Evolutionary conservation across 225 moss, liverwort and hornwort species (phyloP).

Genomic region (Pleurozium schreberi): DNA sequence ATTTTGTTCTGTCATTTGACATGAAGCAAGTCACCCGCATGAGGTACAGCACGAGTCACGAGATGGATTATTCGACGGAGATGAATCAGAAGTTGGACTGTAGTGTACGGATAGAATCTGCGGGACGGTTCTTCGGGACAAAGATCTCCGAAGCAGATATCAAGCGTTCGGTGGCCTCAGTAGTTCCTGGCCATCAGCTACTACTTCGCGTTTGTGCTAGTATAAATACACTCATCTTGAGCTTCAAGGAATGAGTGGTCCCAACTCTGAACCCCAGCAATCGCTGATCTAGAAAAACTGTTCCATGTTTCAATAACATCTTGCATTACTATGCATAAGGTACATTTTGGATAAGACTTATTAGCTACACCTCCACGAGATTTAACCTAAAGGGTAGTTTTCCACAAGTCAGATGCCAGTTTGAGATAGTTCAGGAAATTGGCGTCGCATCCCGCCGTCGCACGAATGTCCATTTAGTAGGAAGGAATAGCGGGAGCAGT

Average conservation of each 20-base stretch:
- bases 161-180: constrained; percentile 2
- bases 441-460: too few relatives aligned
- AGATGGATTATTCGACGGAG: background rate
- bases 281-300: background rate
- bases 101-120: constrained; percentile 11
- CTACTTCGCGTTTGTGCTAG: constrained; percentile 23
- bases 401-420: background rate
- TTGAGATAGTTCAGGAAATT: background rate
- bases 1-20: constrained; percentile 24
- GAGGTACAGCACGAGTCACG: background rate
- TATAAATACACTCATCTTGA: constrained; percentile 1
- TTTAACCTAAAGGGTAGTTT: background rate
- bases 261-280: background rate
- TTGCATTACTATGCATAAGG: background rate
- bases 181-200: constrained; percentile 8
- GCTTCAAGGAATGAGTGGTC: background rate
- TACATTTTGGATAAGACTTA: background rate
- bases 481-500: background rate
- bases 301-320: background rate
- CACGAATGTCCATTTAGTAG: background rate
- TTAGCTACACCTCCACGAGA: background rate
- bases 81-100: constrained; percentile 22
- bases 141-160: constrained; percentile 21
- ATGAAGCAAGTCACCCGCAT: constrained; percentile 11
- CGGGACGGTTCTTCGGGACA: constrained; percentile 8